A percentile compares a stretch with the other conserved stretches of the same genome.
phyloP scores from a whole-genome alignment of 805 yeast genomes.

The Wickerhamiella azyma region DNA sequence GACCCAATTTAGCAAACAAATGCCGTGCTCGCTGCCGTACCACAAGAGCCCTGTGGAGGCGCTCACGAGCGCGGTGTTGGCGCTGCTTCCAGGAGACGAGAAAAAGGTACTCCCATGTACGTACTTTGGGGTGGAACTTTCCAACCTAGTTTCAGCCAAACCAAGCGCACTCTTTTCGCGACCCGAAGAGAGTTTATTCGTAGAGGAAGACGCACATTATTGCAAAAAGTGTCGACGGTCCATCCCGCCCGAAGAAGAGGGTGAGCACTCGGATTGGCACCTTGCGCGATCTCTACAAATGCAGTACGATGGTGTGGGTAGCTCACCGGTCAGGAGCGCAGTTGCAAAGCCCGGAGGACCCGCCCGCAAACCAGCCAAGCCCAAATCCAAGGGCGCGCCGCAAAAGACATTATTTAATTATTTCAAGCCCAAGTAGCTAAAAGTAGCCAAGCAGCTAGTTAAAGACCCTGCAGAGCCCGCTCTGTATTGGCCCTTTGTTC shows the following conservation, averaged over 20 bases:
- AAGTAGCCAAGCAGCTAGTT: too few relatives aligned
- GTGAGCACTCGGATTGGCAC: slow-evolving; percentile 31
- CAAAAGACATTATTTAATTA: slow-evolving; percentile 9
- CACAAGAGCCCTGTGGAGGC: slow-evolving; percentile 6
- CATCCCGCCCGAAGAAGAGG: slow-evolving; percentile 13
- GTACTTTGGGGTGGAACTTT: slow-evolving; percentile 1
- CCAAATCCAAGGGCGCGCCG: background rate
- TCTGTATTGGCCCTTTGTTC: slow-evolving; percentile 45
- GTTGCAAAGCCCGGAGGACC: background rate
- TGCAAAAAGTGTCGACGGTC: slow-evolving; percentile 23
- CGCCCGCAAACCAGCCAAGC: background rate
- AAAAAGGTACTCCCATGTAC: background rate
- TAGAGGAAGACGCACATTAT: slow-evolving; percentile 13
- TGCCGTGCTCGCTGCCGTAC: slow-evolving; percentile 6
- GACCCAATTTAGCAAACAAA: slow-evolving; percentile 1
- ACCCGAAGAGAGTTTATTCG: slow-evolving; percentile 11
- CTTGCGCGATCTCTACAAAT: slow-evolving; percentile 24
- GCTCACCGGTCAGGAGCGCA: background rate
- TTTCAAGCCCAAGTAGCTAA: background rate
- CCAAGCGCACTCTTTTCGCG: background rate
- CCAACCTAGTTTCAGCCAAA: background rate
- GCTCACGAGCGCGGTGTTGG: background rate
- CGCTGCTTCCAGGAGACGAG: background rate
- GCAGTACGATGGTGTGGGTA: background rate
- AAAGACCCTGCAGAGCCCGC: slow-evolving; percentile 22